These are phyloP conservation scores for Backusella parvicylindrica DNA, from an alignment of 192 early-diverging fungal species.

Conservation along the genomic window DNA sequence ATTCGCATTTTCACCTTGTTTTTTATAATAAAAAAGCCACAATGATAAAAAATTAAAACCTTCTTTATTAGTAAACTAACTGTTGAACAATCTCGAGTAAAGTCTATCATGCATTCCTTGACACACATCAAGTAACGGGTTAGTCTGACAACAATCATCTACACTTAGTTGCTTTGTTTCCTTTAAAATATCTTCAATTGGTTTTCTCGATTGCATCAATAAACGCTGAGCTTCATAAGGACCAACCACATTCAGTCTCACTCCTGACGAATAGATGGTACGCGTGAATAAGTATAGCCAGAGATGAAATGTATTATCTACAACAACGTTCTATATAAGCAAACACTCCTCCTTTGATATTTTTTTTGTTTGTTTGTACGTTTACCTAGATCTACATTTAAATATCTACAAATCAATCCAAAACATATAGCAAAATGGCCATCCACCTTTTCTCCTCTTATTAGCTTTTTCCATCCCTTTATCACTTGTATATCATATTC, in stretches of 20 bases:
- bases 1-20: neutral
- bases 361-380: neutral
- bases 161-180: conserved; percentile 47
- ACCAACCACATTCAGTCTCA: conserved; percentile 86
- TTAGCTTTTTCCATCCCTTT: conserved; percentile 34
- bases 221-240: conserved; percentile 84
- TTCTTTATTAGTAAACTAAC: conserved; percentile 37
- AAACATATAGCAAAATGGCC: conserved; percentile 85
- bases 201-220: conserved; percentile 55
- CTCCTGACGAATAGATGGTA: conserved; percentile 80
- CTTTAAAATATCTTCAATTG: conserved; percentile 43
- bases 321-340: neutral
- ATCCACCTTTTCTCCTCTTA: conserved; percentile 34
- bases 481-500: conserved; percentile 9
- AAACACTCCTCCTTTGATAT: neutral
- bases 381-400: conserved; percentile 56
- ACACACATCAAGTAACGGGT: conserved; percentile 68
- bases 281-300: conserved; percentile 86
- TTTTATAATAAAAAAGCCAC: neutral
- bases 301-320: conserved; percentile 69
- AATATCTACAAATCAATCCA: conserved; percentile 59
- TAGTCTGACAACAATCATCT: conserved; percentile 61
- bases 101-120: conserved; percentile 77
- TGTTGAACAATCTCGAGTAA: conserved; percentile 77
- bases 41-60: neutral